Base-by-base conservation (phyloP, 768 basidiomycete genomes). In the Tremella fuciformis region DNA sequence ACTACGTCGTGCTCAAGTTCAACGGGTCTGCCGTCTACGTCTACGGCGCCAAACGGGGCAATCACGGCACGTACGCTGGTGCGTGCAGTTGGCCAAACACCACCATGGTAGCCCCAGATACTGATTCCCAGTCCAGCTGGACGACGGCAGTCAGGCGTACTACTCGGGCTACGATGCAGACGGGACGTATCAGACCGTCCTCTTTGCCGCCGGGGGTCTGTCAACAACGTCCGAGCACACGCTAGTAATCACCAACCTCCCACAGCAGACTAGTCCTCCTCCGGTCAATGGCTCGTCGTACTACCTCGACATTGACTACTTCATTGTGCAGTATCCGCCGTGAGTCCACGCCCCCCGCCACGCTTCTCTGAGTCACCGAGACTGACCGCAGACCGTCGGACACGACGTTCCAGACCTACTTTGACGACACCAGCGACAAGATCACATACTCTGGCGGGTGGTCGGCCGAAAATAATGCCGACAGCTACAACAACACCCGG, bases 281-380 rank as follows among this genome's bases (percentile, higher is more conserved):
- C 40, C 15, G 6, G 59, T 57, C 40, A 47, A 19, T 13, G 55
- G 38, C 13, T 15, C 38, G 6, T 40, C 54, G 40, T 62, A 54
- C 50, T 68, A 58, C 58, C 53, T 70, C 8, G 69, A 70, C 47
- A 58, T 70, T 22, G 69, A 70, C 40, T 70, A 61, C 42, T 54
- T 58, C 8, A 58, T 67, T 2, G 53, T 67, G 22, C 58, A 59
- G 16, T 46, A 51, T 3, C 11, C 55, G 8, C 38, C 19, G 63
- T 65, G 42, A 62, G 66, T 56, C 16, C 13, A 4, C 15, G 11
- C 8, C 51, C 37, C 19, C 40, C 51, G n/a, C 19, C 40, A 11
- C 11, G 4, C 29, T 34, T 11, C 29, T 11, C 4, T 34, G 29
- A 11, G 29, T 4, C 11, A 11, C 19, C 29, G 11, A 4, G 29